These are phyloP conservation scores for Zygotorulaspora chibaensis DNA, from an alignment of 805 yeast species.

Conservation along the genomic window DNA sequence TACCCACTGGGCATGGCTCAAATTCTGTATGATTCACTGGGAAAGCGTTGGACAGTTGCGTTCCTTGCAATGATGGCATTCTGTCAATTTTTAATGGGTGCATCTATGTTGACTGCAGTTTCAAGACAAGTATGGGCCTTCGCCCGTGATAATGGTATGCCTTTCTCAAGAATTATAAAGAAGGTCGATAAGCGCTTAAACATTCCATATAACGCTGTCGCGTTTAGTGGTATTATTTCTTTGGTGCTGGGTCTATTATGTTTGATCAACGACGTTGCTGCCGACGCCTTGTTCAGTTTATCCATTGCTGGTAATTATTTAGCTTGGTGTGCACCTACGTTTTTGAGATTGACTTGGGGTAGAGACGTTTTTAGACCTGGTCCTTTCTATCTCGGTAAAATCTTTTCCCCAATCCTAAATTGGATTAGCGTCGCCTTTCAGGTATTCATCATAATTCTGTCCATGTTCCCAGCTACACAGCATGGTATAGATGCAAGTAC, in stretches of 20 bases:
- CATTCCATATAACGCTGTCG: conserved; percentile 61
- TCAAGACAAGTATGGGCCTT: conserved; percentile 71
- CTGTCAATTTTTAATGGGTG: conserved; percentile 65
- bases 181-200: conserved; percentile 49
- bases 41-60: conserved; percentile 61
- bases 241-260: conserved; percentile 53
- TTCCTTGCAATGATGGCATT: conserved; percentile 54
- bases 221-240: conserved; percentile 49
- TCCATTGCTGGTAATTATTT: conserved; percentile 59
- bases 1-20: conserved; percentile 64
- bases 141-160: conserved; percentile 71
- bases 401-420: conserved; percentile 41
- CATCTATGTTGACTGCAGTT: conserved; percentile 52
- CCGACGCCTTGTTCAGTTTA: conserved; percentile 63
- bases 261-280: conserved; percentile 55
- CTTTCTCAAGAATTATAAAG: conserved; percentile 49
- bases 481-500: conserved; percentile 33
- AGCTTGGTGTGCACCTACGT: conserved; percentile 60
- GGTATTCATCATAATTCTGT: conserved; percentile 47
- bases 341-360: conserved; percentile 48
- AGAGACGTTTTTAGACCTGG: conserved; percentile 53
- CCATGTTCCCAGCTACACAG: conserved; percentile 53
- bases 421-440: conserved; percentile 47
- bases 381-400: conserved; percentile 54
- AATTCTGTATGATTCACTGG: conserved; percentile 55